A percentile compares a stretch with the other conserved stretches of the same genome.
These are phyloP conservation scores for Vaccinium darrowii DNA, from an alignment of 148 eudicot species.

Conservation along the genomic window DNA sequence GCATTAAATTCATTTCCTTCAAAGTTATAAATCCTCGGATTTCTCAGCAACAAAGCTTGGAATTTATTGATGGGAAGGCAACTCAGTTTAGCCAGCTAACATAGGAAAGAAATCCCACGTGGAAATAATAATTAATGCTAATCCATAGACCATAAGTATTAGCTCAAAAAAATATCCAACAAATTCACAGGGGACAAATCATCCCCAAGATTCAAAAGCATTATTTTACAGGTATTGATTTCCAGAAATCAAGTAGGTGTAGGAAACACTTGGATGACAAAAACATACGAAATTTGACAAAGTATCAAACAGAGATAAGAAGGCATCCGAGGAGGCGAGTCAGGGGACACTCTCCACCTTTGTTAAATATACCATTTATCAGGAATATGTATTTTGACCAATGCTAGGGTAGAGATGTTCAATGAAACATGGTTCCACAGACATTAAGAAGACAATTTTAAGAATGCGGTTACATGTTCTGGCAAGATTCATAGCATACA, in stretches of 20 bases:
- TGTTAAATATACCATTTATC: too few species aligned
- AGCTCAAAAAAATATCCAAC: not conserved
- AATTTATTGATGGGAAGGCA: too few species aligned
- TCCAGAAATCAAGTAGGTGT: conserved; percentile 3
- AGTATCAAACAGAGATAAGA: not conserved
- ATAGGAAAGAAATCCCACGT: too few species aligned
- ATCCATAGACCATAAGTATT: too few species aligned
- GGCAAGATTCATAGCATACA: not conserved
- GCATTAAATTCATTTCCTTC: not conserved
- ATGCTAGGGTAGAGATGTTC: not conserved
- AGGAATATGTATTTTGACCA: too few species aligned
- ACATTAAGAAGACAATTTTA: not conserved
- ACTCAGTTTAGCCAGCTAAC: too few species aligned
- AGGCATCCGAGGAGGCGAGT: not conserved
- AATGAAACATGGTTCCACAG: not conserved
- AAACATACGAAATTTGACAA: not conserved
- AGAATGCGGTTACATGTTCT: not conserved
- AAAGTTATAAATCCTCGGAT: not conserved
- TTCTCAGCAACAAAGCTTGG: too few species aligned
- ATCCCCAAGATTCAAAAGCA: not conserved
- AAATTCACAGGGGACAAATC: not conserved
- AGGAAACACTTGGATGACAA: not conserved
- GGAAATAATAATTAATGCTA: too few species aligned
- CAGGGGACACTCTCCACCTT: conserved; percentile 1
- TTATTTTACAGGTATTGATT: not conserved